Percentiles rank a stretch among this genome's conserved stretches.
phyloP scores from a whole-genome alignment of 2,329 filamentous ascomycete species.

The Kalmusia sp. region DNA sequence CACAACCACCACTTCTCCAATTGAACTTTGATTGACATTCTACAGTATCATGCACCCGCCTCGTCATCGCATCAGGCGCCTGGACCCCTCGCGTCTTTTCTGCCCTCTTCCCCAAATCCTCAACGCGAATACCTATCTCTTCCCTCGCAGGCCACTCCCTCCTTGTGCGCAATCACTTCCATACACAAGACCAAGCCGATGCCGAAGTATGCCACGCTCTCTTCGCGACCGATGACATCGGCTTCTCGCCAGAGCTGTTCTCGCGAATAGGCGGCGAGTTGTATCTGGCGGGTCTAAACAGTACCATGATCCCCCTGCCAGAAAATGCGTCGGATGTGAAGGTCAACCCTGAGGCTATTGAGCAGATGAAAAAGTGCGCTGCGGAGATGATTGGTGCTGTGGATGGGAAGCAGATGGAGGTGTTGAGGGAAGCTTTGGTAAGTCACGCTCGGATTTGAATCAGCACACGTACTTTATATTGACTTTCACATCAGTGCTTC shows the following conservation, averaged over 20 bases:
- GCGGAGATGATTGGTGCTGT: conserved; percentile 55
- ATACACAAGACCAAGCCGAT: conserved; percentile 53
- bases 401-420: conserved; percentile 61
- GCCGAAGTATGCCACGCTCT: conserved; percentile 68
- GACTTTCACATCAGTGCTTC: conserved; percentile 62
- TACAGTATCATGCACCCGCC: conserved; percentile 66
- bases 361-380: conserved; percentile 59
- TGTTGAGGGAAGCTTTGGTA: conserved; percentile 67
- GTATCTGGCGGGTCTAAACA: conserved; percentile 77
- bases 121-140: conserved; percentile 62
- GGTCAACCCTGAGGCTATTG: conserved; percentile 57
- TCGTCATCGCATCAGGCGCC: conserved; percentile 73
- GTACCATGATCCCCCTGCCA: conserved; percentile 66
- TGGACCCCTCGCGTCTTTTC: conserved; percentile 75
- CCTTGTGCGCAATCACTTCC: conserved; percentile 67
- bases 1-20: background rate
- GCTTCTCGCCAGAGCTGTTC: conserved; percentile 76
- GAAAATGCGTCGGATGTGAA: conserved; percentile 58
- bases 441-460: conserved; percentile 8
- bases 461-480: background rate
- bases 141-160: conserved; percentile 76
- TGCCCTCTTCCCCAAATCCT: conserved; percentile 67
- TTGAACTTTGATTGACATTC: conserved; percentile 16
- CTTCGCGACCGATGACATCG: conserved; percentile 65
- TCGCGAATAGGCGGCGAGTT: conserved; percentile 71